Conservation (phyloP, 192 early-diverging fungal species). For the Paraglomus occultum region DNA sequence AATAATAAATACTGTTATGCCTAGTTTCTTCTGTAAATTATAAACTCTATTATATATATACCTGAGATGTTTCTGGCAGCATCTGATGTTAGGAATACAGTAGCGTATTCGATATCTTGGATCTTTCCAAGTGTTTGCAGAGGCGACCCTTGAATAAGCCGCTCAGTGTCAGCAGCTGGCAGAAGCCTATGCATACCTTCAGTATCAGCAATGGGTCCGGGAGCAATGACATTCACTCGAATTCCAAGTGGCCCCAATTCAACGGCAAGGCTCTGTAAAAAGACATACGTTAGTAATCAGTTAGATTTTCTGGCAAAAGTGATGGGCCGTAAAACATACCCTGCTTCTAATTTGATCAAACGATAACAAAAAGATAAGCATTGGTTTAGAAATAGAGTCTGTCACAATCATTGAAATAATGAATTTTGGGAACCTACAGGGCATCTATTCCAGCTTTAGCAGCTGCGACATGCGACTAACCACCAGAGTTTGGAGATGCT, state of each 20-base stretch:
- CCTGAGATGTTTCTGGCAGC: slow-evolving; percentile 59
- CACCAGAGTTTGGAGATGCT: slow-evolving; percentile 31
- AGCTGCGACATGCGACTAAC: slow-evolving; percentile 49
- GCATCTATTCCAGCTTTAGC: slow-evolving; percentile 68
- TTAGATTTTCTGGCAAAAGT: background rate
- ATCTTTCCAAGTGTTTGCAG: slow-evolving; percentile 36
- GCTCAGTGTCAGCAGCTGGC: slow-evolving; percentile 26
- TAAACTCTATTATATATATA: no score
- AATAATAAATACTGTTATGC: no score
- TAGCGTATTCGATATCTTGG: slow-evolving; percentile 69
- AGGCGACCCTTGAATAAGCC: background rate
- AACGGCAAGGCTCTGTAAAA: slow-evolving; percentile 42
- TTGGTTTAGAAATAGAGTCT: no score
- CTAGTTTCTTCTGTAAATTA: no score
- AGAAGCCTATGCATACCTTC: slow-evolving; percentile 41
- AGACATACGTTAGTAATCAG: slow-evolving; percentile 27
- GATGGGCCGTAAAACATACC: background rate
- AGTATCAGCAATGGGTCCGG: slow-evolving; percentile 54
- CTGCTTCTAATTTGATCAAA: background rate
- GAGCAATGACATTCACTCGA: slow-evolving; percentile 67
- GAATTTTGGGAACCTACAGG: slow-evolving; percentile 18
- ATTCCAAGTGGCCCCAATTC: slow-evolving; percentile 74
- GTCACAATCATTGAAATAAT: slow-evolving; percentile 42
- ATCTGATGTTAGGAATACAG: slow-evolving; percentile 64
- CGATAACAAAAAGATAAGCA: no score